Base-by-base conservation (phyloP, 2,329 filamentous ascomycete genomes). In the Trichothecium roseum region DNA sequence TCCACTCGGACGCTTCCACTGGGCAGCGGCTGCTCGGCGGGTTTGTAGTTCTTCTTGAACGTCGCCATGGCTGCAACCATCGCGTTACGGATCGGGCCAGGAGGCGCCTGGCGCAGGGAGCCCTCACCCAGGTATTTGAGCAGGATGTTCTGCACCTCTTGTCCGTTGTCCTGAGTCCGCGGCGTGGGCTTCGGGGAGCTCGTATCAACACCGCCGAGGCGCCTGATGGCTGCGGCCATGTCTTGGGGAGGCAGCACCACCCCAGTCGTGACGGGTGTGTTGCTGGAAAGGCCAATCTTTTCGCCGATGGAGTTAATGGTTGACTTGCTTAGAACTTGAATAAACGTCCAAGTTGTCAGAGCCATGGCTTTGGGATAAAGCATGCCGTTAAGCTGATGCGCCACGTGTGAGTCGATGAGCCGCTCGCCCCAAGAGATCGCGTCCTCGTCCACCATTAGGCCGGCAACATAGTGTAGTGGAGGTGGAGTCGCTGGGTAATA, bases 401-500 rank as follows among this genome's bases (percentile, higher is more conserved):
- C 70, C 0, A 58, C 58, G 4, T 54, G 40, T 3, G 68, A 57
- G 22, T 76, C 71, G 28, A 76, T 64, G 1, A 60, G 60, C 22
- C 62, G 54, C 12, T 63, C 62, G 2, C 57, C 59, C 59, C 67
- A 66, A 35, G 59, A 60, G 9, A 77, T 53, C 2, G 57, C 57
- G 8, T 72, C 65, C 6, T 68, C 59, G 13, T 64, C 63, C 29
- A 75, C 53, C 16, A 66, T 59, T 35, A 76, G 53, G 2, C 73
- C 75, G 42, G 3, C 3, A 8, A 73, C 66, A 40, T 68, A 62
- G 38, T 73, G 78, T 36, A 64, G 66, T 5, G 78, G 75, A 2
- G 78, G 76, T 29, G 77, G 72, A 26, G 57, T 59, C 30, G 57
- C 54, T 1, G 78, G 78, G 42, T 72, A 81, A 34, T 75, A 64